phyloP scores from a whole-genome alignment of 2,329 filamentous ascomycete species.

The Akanthomyces muscarius region DNA sequence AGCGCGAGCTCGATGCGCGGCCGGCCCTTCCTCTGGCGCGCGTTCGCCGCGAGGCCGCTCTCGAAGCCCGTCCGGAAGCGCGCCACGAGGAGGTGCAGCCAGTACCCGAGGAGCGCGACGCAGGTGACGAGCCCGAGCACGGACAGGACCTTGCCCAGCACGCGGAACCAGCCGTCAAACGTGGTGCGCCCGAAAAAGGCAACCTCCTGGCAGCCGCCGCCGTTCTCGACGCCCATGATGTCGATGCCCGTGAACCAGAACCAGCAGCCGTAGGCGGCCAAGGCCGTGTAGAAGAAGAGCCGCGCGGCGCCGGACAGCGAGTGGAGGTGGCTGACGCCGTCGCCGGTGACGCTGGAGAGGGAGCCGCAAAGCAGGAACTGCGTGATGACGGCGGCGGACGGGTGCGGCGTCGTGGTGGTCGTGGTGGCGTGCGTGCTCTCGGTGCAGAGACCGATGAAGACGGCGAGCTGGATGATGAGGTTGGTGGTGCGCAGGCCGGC shows the following conservation, averaged over 20 bases:
- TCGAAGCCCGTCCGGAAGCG: slow-evolving; percentile 19
- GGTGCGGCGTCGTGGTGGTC: not conserved
- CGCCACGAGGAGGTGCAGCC: slow-evolving; percentile 7
- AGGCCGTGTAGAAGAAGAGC: slow-evolving; percentile 22
- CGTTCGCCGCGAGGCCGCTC: slow-evolving; percentile 11
- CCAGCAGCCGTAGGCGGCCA: slow-evolving; percentile 24
- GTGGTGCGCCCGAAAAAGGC: slow-evolving; percentile 21
- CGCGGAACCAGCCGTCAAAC: slow-evolving; percentile 22
- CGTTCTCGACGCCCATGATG: slow-evolving; percentile 15
- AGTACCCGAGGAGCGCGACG: slow-evolving; percentile 7
- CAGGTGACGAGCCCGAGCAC: slow-evolving; percentile 21
- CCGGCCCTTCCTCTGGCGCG: not conserved
- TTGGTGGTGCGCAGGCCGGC: slow-evolving; percentile 26
- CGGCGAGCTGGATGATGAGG: slow-evolving; percentile 28
- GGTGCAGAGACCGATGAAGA: slow-evolving; percentile 28
- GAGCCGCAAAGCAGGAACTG: slow-evolving; percentile 27
- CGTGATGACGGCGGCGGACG: slow-evolving; percentile 24
- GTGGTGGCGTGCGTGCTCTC: slow-evolving; percentile 20
- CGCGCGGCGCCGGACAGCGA: slow-evolving; percentile 23
- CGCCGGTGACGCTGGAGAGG: slow-evolving; percentile 25
- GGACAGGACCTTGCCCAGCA: slow-evolving; percentile 20
- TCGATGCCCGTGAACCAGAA: slow-evolving; percentile 25
- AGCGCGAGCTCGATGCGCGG: slow-evolving; percentile 23
- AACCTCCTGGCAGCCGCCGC: slow-evolving; percentile 9
- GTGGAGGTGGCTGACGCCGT: slow-evolving; percentile 23